Percentiles rank a stretch among this genome's conserved stretches.
Conservation (phyloP, 2,329 filamentous ascomycete genomes). For the Nothophaeocryptopus gaeumannii region DNA sequence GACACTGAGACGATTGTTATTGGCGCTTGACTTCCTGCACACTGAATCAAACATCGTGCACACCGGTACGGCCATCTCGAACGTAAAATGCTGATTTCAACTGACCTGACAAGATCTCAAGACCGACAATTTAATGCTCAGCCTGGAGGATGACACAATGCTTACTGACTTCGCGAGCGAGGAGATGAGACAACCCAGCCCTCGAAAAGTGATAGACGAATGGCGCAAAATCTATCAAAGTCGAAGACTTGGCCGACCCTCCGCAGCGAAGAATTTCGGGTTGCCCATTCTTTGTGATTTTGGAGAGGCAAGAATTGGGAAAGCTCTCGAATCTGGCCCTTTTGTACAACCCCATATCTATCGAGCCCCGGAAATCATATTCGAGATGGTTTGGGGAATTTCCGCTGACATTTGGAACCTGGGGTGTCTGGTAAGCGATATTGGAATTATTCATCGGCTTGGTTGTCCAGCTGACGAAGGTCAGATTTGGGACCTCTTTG, state of each 20-base stretch:
- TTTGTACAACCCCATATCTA: constrained; percentile 12
- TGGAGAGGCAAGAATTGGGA: constrained; percentile 8
- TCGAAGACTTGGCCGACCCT: constrained; percentile 16
- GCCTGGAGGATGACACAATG: background rate
- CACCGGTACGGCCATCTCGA: background rate
- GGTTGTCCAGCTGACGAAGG: background rate
- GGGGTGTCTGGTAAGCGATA: constrained; percentile 4
- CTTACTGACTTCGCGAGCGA: background rate
- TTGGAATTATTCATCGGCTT: background rate
- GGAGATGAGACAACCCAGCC: background rate
- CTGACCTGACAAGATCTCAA: constrained; percentile 6
- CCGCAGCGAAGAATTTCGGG: constrained; percentile 3
- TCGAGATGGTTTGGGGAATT: constrained; percentile 4
- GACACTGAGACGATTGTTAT: background rate
- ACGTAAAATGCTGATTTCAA: too few species aligned
- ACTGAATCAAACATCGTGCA: background rate
- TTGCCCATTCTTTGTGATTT: constrained; percentile 13
- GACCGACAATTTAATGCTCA: constrained; percentile 4
- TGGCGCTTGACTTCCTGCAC: background rate
- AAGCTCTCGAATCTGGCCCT: background rate
- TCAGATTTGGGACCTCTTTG: constrained; percentile 38
- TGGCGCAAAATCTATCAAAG: constrained; percentile 21
- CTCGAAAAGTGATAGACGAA: background rate
- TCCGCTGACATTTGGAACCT: constrained; percentile 12
- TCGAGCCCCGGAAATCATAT: constrained; percentile 10